Evolutionary conservation across 805 yeast species (phyloP).

Genomic region (Wickerhamomyces alni): DNA sequence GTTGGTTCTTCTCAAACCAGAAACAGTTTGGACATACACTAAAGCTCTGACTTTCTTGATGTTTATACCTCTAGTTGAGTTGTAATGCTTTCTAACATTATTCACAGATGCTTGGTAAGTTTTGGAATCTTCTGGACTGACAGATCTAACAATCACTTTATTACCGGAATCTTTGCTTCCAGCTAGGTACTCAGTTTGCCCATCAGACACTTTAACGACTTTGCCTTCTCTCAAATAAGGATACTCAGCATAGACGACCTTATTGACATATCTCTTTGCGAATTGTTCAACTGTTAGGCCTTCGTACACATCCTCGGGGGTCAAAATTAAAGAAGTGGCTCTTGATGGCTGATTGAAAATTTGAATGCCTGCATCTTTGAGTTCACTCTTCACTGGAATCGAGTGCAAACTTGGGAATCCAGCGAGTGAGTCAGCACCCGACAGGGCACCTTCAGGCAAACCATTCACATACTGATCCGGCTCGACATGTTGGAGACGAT

Average conservation of each 20-base stretch:
- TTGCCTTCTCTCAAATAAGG: constrained; percentile 85
- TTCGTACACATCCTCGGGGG: constrained; percentile 47
- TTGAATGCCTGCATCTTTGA: constrained; percentile 57
- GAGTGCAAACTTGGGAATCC: constrained; percentile 87
- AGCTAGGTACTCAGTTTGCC: constrained; percentile 38
- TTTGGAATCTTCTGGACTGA: constrained; percentile 41
- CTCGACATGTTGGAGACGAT: constrained; percentile 42
- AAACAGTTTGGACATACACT: constrained; percentile 66
- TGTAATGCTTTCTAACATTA: constrained; percentile 36
- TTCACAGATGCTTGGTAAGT: constrained; percentile 38
- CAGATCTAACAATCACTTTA: constrained; percentile 31
- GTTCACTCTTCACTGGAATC: constrained; percentile 48
- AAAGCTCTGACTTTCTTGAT: constrained; percentile 49
- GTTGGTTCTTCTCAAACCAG: constrained; percentile 64
- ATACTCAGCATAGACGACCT: constrained; percentile 73
- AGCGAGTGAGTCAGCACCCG: constrained; percentile 69
- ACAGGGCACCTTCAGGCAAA: constrained; percentile 56
- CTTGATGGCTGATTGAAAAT: constrained; percentile 84
- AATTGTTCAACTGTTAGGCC: constrained; percentile 57
- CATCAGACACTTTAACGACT: constrained; percentile 58
- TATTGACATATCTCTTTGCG: constrained; percentile 54
- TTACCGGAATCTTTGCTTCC: constrained; percentile 23
- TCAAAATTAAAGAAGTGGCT: constrained; percentile 73
- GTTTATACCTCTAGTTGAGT: constrained; percentile 54
- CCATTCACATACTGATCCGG: constrained; percentile 42